Conservation (phyloP, 2,329 filamentous ascomycete genomes). For the Passalora sequoiae region DNA sequence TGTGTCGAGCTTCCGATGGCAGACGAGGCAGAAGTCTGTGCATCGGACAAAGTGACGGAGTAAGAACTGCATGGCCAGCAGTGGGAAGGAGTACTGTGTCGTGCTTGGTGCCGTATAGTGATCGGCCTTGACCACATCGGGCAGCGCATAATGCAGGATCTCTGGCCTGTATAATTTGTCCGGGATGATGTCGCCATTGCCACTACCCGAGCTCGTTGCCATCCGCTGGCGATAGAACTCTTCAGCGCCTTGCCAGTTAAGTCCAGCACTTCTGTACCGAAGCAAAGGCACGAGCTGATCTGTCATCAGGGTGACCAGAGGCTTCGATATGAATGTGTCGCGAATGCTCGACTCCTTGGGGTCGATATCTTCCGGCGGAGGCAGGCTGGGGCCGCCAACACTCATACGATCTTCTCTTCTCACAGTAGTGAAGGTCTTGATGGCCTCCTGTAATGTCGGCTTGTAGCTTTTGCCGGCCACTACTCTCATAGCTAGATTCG, state of each 20-base stretch:
- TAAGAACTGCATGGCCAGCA: conserved; percentile 66
- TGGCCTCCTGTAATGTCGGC: conserved; percentile 54
- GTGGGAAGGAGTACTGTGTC: conserved; percentile 46
- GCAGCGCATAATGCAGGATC: conserved; percentile 34
- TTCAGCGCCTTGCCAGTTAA: conserved; percentile 67
- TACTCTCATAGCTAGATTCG: conserved; percentile 57
- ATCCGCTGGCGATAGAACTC: conserved; percentile 43
- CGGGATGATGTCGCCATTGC: conserved; percentile 28
- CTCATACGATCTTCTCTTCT: conserved; percentile 24
- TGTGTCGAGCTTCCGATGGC: conserved; percentile 62
- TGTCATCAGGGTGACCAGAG: conserved; percentile 64
- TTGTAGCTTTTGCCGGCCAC: conserved; percentile 70
- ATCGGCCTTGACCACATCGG: conserved; percentile 47
- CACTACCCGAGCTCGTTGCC: conserved; percentile 2
- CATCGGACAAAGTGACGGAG: conserved; percentile 73
- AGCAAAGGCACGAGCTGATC: conserved; percentile 59
- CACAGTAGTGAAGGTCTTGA: conserved; percentile 46
- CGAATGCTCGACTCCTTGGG: conserved; percentile 38
- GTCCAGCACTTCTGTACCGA: conserved; percentile 50
- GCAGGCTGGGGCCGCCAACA: conserved; percentile 10
- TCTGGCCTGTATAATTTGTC: conserved; percentile 37
- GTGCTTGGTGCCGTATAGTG: conserved; percentile 37
- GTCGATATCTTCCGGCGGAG: conserved; percentile 26
- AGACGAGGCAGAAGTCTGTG: conserved; percentile 82
- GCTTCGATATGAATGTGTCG: conserved; percentile 64